Base-by-base conservation (phyloP, 2,329 filamentous ascomycete genomes). In the Penicillium thymicola region DNA sequence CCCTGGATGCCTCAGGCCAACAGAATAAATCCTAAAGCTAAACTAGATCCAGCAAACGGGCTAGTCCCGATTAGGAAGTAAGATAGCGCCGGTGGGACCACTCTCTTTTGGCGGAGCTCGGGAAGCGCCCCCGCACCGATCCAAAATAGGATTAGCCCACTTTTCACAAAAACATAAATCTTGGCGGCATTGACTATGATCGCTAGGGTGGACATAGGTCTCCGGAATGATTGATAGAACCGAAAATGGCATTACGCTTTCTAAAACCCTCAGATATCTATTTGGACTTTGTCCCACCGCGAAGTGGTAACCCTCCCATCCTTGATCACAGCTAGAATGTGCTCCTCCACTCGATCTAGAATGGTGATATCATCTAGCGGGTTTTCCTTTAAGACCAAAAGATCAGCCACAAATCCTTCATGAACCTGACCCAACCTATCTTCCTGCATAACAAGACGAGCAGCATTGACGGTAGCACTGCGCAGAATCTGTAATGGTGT, bases 291-390 rank as follows among this genome's bases (percentile, higher is more conserved):
- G 4, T 47, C 36, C 49, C 46, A 50, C 4, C 54, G 54, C 18
- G 58, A 59, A 48, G 34, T 44, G 5, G 21, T 21, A 47, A 84
- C 73, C n/a, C 79, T 71, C 1, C 83, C 82, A 37, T 82, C 82
- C 64, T 85, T 85, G 21, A 85, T 72, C 0, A 85, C 81, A 2
- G 74, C 78, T 42, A 83, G 60, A 8, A 84, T 55, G 18, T 76
- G 72, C 62, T 75, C 72, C 48, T 83, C 77, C 2, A 77, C 77
- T 40, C 72, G 63, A 57, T 80, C 80, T 27, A 86, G 64, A 4
- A 84, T 70, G 0, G 74, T 73, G 18, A 85, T 76, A 63, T 85
- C 77, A n/a, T 83, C 76, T 50, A 86, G 66, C 2, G 83, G 83
- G 61, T 84, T 84, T 41, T 64, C 61, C 38, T 78, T 78, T 41